These are phyloP conservation scores for Aspergillus funiculosus DNA, from an alignment of 495 filamentous ascomycete genomes.

Conservation along the genomic window DNA sequence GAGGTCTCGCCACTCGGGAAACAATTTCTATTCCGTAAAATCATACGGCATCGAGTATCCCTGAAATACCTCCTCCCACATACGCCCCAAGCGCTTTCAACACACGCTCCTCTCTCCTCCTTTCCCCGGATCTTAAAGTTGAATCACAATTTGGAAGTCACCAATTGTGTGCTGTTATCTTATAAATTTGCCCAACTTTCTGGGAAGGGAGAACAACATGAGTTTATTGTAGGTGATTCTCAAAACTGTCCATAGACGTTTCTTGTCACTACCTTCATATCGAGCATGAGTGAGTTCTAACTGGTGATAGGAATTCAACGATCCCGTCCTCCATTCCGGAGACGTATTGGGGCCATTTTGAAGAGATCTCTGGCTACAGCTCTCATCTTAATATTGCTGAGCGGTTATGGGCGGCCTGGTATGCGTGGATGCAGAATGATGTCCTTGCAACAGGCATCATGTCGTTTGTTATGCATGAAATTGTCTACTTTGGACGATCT, in stretches of 20 bases:
- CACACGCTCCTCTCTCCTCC: not conserved
- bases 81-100: not conserved
- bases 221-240: slow-evolving; percentile 3
- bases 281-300: slow-evolving; percentile 1
- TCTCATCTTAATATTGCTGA: slow-evolving; percentile 79
- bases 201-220: not conserved
- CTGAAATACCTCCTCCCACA: slow-evolving; percentile 21
- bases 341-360: slow-evolving; percentile 75
- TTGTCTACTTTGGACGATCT: slow-evolving; percentile 88
- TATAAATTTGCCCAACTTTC: not conserved
- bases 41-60: slow-evolving; percentile 13
- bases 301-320: slow-evolving; percentile 49
- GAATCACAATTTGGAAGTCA: no score
- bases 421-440: slow-evolving; percentile 98
- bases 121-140: not conserved
- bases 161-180: not conserved
- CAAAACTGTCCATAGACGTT: not conserved
- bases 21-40: slow-evolving; percentile 21
- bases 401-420: slow-evolving; percentile 89
- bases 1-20: slow-evolving; percentile 42
- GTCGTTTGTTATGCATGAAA: slow-evolving; percentile 92
- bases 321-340: slow-evolving; percentile 45
- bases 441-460: slow-evolving; percentile 91
- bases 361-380: slow-evolving; percentile 83
- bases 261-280: not conserved